Base-by-base conservation (phyloP, 192 early-diverging fungal species). In the Obelidium mucronatum region DNA sequence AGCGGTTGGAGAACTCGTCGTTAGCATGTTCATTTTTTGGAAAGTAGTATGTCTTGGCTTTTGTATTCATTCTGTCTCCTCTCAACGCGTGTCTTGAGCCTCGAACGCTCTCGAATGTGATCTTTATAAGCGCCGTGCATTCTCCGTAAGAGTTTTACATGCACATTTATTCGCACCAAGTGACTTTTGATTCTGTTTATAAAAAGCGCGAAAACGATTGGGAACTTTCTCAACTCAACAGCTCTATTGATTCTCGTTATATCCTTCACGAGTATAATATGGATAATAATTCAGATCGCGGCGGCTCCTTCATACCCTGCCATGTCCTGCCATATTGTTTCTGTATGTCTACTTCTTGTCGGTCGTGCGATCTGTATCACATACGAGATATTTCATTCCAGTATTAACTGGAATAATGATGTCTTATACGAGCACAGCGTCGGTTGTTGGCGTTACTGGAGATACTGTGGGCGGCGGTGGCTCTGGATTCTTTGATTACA, bases 41-140 rank as follows among this genome's bases (percentile, higher is more conserved):
- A n/a, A 19, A 26, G 0, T 37, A 67, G 56, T 77, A 69, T 44
- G 33, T 39, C 4, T 40, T 77, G 11, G 67, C 66, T 4, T 19
- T 77, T 8, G 36, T 55, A 5, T 77, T 68, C n/a, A 67, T 77
- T 33, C 39, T 69, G 31, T 77, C 66, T 48, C 67, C 76, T 17
- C 37, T 51, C 13, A 4, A 3, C 11, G 22, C 13, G 36, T 11
- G 17, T 22, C 3, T 19, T 3, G n/a, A 70, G 40, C 36, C 76
- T 2, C 26, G 76, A 26, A 40, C 37, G 0, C 37, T 70, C 3
- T 37, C 67, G 28, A 77, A 77, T 37, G 40, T 77, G 3, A 44
- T 70, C 31, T 40, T 77, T 4, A 67, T 77, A 26, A 33, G 67
- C 26, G 35, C 67, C 17, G 54, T 77, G 8, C 54, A 55, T 30